Evolutionary conservation across 2,329 filamentous ascomycete genomes (phyloP), one percentile per base, ranked within the genome.

Genomic region (Epichloe festucae): DNA sequence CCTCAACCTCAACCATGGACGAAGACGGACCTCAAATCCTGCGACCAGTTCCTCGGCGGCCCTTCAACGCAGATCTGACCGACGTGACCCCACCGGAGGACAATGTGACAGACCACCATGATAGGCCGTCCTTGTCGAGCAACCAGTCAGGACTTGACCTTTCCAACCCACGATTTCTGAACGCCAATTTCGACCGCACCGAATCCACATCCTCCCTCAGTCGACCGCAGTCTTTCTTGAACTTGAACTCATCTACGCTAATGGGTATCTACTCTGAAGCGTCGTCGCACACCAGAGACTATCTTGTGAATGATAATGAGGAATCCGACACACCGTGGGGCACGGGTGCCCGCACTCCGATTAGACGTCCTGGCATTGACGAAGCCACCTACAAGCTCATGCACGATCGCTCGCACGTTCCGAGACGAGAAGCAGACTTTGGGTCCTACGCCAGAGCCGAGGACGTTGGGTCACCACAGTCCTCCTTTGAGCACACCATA

Each of bases 201-300:
- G 61, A 65, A 34, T 58, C 61, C 2, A 41, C 48, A 35, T 40
- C 60, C 46, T 69, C 76, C 49, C 73, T 81, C 57, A 84, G 78
- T 62, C 81, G 87, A 53, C 86, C 84, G 23, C 81, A 85, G 57
- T 95, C 89, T 10, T 79, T 89, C 52, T 73, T 89, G 62, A 95
- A 96, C 64, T 76, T 98, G 54, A 95, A 89, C 4, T 84, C 87
- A 10, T 90, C 89, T 2, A 95, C 93, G 0, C 78, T 98, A 5
- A 87, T 85, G 59, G 91, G 93, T 51, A 98, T 98, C 61, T 98
- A 95, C 72, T 83, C 82, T 11, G 82, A 81, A 6, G 79, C 79
- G 1, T 75, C 77, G 35, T 77, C 78, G 53, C 72, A 77, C 44
- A 67, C 68, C 56, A 40, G 47, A 38, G 69, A 76, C 57, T 66